phyloP scores from a whole-genome alignment of 2,329 filamentous ascomycete species.

The Claviceps sp. region DNA sequence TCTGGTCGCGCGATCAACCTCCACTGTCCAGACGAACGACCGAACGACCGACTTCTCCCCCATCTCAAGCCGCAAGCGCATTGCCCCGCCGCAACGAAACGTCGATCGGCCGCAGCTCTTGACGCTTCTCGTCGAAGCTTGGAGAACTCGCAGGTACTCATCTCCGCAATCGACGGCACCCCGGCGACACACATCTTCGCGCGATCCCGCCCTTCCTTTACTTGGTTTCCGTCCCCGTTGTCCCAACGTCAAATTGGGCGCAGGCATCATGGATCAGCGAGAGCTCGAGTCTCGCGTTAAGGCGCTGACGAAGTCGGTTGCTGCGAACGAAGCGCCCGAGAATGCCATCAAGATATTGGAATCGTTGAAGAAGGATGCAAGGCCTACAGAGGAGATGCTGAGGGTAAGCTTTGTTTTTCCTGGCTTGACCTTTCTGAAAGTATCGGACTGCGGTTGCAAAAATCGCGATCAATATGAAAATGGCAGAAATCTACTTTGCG shows the following conservation, averaged over 20 bases:
- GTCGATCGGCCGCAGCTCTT: neutral
- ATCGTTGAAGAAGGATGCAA: conserved; percentile 65
- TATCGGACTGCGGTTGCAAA: no score
- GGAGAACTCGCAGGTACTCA: neutral
- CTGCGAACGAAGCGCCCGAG: conserved; percentile 58
- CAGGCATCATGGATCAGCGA: conserved; percentile 56
- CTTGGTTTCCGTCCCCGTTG: neutral
- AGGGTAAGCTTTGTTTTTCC: conserved; percentile 40
- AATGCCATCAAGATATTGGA: conserved; percentile 64
- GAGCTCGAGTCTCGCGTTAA: conserved; percentile 68
- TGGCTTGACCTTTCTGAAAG: no score
- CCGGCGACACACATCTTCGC: no score
- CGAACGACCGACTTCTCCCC: neutral
- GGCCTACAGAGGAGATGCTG: conserved; percentile 78
- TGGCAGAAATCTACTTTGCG: no score
- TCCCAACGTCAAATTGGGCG: neutral
- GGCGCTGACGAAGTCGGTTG: conserved; percentile 66
- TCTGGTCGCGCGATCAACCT: neutral
- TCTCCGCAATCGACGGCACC: neutral
- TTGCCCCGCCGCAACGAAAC: neutral
- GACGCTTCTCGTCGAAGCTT: neutral
- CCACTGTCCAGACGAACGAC: neutral
- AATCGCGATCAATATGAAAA: no score
- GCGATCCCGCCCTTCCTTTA: neutral
- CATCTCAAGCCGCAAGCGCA: neutral